These are phyloP conservation scores for Aegilops bicornis DNA, from an alignment of 176 grass and related monocot genomes.

Conservation along the genomic window DNA sequence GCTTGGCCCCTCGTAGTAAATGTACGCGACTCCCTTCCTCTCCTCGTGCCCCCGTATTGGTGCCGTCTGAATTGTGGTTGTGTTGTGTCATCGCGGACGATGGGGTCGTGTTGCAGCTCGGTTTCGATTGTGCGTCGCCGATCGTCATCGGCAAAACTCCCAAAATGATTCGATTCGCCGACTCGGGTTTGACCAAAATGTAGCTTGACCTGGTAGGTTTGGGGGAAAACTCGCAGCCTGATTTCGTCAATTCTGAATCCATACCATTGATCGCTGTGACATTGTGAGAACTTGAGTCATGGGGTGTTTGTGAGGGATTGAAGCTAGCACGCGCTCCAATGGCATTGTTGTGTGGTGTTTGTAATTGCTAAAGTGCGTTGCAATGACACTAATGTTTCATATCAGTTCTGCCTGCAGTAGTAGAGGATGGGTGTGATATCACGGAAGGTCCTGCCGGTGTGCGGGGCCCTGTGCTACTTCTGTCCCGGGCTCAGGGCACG, in stretches of 20 bases:
- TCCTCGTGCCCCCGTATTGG: neutral
- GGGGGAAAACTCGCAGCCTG: neutral
- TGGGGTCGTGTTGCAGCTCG: neutral
- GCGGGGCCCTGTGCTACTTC: slow-evolving; percentile 73
- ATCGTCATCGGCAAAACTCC: neutral
- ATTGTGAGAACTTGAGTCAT: too few relatives aligned
- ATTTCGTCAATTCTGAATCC: neutral
- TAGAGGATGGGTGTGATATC: slow-evolving; percentile 70
- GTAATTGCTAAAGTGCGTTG: neutral
- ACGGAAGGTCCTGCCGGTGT: slow-evolving; percentile 55
- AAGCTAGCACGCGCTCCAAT: too few relatives aligned
- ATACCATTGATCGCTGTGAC: neutral
- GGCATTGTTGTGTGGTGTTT: neutral
- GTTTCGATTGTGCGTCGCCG: neutral
- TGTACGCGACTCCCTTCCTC: neutral
- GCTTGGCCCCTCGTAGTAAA: neutral
- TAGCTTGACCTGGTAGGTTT: neutral
- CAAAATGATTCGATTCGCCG: neutral
- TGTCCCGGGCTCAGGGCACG: slow-evolving; percentile 64
- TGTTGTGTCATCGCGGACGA: neutral
- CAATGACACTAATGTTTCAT: neutral
- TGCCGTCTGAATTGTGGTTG: neutral
- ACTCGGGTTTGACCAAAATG: neutral
- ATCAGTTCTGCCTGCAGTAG: slow-evolving; percentile 25
- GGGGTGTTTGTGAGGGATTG: too few relatives aligned